Evolutionary conservation across 1,284 basidiomycete species (phyloP).

Genomic region (Moesziomyces globuligerus): DNA sequence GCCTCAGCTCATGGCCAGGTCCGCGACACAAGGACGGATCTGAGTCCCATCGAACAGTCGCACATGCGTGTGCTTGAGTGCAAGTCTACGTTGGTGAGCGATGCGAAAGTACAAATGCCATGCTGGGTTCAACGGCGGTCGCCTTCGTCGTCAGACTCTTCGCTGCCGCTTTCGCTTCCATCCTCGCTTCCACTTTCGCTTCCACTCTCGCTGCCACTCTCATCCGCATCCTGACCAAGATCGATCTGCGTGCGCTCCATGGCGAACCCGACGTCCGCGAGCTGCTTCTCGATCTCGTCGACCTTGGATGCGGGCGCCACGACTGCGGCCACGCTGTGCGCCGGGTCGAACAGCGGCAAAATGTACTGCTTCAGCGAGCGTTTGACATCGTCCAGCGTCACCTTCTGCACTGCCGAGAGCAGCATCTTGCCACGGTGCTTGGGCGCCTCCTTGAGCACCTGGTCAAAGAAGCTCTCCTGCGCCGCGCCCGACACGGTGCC

Average conservation of each 20-base stretch:
- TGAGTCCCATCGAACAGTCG: too few relatives aligned
- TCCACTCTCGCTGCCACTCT: slow-evolving; percentile 14
- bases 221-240: slow-evolving; percentile 69
- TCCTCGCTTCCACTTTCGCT: slow-evolving; percentile 20
- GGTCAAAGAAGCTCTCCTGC: slow-evolving; percentile 59
- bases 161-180: slow-evolving; percentile 46
- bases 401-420: slow-evolving; percentile 69
- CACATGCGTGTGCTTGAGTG: not conserved
- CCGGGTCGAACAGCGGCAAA: slow-evolving; percentile 84
- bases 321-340: slow-evolving; percentile 81
- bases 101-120: not conserved
- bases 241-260: slow-evolving; percentile 80
- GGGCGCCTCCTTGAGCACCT: slow-evolving; percentile 49
- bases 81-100: not conserved
- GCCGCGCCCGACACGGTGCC: slow-evolving; percentile 87
- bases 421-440: slow-evolving; percentile 57
- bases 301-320: slow-evolving; percentile 84
- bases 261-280: slow-evolving; percentile 78
- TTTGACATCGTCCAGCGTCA: slow-evolving; percentile 82
- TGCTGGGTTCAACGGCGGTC: not conserved
- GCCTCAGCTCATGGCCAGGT: too few relatives aligned
- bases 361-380: slow-evolving; percentile 79
- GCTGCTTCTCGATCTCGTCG: slow-evolving; percentile 76
- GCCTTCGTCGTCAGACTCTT: slow-evolving; percentile 14
- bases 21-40: too few relatives aligned